phyloP scores from a whole-genome alignment of 768 basidiomycete genomes.

The Rhodotorula graminis region DNA sequence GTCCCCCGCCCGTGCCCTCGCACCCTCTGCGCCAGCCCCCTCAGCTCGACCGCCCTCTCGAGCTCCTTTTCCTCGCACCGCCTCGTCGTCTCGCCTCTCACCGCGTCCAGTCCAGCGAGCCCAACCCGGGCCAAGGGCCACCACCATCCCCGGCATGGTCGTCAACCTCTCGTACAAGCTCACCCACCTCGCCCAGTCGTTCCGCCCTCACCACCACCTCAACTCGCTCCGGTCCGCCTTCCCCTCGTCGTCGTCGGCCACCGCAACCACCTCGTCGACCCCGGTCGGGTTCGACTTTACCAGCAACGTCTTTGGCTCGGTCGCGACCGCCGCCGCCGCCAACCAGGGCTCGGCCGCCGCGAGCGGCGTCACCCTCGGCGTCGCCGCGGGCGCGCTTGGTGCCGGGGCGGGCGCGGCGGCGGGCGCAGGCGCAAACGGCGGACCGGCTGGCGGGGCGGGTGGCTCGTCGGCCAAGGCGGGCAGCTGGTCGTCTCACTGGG shows the following conservation, averaged over 20 bases:
- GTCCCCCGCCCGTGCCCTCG: neutral
- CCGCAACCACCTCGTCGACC: constrained; percentile 1
- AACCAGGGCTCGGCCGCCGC: neutral
- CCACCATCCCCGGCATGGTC: constrained; percentile 11
- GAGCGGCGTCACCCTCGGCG: neutral
- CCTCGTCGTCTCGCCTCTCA: too few species aligned
- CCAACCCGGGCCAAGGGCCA: too few species aligned
- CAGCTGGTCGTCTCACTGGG: constrained; percentile 24
- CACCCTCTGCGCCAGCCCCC: neutral
- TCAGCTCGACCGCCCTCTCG: neutral
- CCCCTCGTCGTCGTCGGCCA: constrained; percentile 6
- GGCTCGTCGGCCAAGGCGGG: constrained; percentile 27
- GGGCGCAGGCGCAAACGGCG: neutral
- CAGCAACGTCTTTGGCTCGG: constrained; percentile 26
- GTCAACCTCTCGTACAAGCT: constrained; percentile 36
- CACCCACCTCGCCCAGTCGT: constrained; percentile 37
- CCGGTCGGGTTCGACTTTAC: constrained; percentile 26
- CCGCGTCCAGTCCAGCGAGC: neutral
- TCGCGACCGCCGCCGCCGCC: constrained; percentile 8
- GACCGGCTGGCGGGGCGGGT: constrained; percentile 14
- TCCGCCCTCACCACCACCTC: constrained; percentile 30
- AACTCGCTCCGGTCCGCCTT: constrained; percentile 33
- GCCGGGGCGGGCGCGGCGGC: constrained; percentile 20
- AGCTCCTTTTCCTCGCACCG: neutral
- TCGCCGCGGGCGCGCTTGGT: constrained; percentile 22